Base-by-base conservation (phyloP, 108 stramenopile species). In the Epipyxis sp. region DNA sequence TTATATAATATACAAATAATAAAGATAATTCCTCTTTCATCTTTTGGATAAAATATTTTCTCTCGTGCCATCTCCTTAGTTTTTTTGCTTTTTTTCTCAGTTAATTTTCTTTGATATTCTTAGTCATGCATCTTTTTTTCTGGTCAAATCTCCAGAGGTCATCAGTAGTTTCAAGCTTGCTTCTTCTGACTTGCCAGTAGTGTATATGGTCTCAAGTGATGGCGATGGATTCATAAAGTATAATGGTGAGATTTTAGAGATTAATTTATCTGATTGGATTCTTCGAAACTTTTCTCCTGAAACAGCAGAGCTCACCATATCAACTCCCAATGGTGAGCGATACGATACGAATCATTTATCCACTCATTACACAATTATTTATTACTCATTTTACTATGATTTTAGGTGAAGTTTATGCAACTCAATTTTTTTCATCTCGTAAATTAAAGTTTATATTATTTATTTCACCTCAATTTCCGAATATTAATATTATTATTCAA, bases 351-450 rank as follows among this genome's bases (percentile, higher is more conserved):
- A 6, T 13, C 20, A 13, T 50, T 50, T 13, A 50, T 50, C 20
- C 20, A 13, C 46, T 50, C 20, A 20, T 50, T 50, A 20, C 46
- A 6, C 46, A 50, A 13, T 50, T 20, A 13, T 20, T 13, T 50
- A 13, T 20, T 20, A 50, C 20, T 13, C 46, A 50, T 20, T 50
- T 50, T 20, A n/a, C n/a, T n/a, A n/a, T n/a, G n/a, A 13, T 50
- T 20, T 50, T 20, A 50, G 46, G 46, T 29, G 34, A 65, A 65
- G 30, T 35, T 32, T 65, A 65, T 65, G 61, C 61, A 3, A 65
- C 61, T 10, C 61, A 65, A 35, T 65, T 65, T 32, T 65, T 65
- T 65, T 65, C 61, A 6, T 65, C 61, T 3, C 20, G 34, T 6
- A 65, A 65, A 32, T 6, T 37, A 32, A 65, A 65, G 35, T 65